These are phyloP conservation scores for Boletales sp. DNA, from an alignment of 768 basidiomycete genomes.

Conservation along the genomic window DNA sequence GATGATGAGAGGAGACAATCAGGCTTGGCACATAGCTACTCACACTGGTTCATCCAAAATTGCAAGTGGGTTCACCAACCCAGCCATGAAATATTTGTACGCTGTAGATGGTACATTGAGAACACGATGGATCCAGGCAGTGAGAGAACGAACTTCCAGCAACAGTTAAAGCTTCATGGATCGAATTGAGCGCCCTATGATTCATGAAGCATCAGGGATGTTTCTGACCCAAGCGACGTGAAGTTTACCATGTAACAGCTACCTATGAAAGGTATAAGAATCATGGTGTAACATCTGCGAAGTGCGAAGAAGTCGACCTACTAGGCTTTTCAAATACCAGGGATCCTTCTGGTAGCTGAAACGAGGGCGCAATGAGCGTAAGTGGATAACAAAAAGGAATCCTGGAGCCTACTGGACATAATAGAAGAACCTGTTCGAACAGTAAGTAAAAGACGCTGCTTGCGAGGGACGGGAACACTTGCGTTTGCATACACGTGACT, in stretches of 20 bases:
- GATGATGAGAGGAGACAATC: not conserved
- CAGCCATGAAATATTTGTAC: not conserved
- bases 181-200: not conserved
- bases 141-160: not conserved
- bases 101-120: not conserved
- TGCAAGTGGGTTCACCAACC: not conserved
- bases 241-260: not conserved
- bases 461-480: not conserved
- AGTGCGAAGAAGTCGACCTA: not conserved
- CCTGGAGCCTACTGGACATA: not conserved
- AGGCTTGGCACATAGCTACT: not conserved
- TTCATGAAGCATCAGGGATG: not conserved
- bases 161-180: not conserved
- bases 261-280: not conserved
- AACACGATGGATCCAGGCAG: not conserved
- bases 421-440: not conserved
- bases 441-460: too few relatives aligned
- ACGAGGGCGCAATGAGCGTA: not conserved
- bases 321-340: not conserved
- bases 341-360: not conserved
- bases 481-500: slow-evolving; percentile 2
- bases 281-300: not conserved
- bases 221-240: not conserved
- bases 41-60: not conserved
- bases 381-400: too few relatives aligned